Percentiles rank a stretch among this genome's conserved stretches.
Evolutionary conservation across 495 filamentous ascomycete genomes (phyloP).

Genomic region (Neurospora tetraspora): DNA sequence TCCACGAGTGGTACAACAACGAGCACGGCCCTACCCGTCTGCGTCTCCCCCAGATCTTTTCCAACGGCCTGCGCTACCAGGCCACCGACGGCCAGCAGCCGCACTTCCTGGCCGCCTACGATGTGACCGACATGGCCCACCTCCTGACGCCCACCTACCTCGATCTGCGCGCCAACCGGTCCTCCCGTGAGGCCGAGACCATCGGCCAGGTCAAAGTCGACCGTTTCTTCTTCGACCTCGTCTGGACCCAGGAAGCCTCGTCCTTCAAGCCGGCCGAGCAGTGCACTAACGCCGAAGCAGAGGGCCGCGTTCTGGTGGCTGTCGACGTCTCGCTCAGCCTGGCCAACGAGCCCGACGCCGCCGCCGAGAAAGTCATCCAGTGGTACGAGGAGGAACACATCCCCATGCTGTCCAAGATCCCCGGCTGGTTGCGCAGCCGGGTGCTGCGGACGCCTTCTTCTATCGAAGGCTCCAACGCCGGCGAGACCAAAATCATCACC

Average conservation of each 20-base stretch:
- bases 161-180: constrained; percentile 56
- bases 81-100: constrained; percentile 51
- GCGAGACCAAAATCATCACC: constrained; percentile 43
- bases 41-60: constrained; percentile 55
- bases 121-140: constrained; percentile 62
- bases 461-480: constrained; percentile 31
- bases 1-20: constrained; percentile 88
- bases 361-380: constrained; percentile 44
- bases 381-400: constrained; percentile 71
- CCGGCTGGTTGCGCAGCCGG: constrained; percentile 65
- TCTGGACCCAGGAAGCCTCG: constrained; percentile 40
- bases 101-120: constrained; percentile 69
- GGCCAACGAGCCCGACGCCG: constrained; percentile 35
- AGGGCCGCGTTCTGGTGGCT: constrained; percentile 52
- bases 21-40: constrained; percentile 75
- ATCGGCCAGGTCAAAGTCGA: constrained; percentile 67
- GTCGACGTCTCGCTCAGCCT: constrained; percentile 47
- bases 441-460: constrained; percentile 44
- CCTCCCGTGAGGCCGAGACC: constrained; percentile 60
- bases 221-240: constrained; percentile 56
- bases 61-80: constrained; percentile 68
- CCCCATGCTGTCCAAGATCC: constrained; percentile 56
- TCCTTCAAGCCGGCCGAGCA: constrained; percentile 50
- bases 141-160: constrained; percentile 59
- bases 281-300: constrained; percentile 46